Evolutionary conservation across 1,139 yeast species (phyloP), one percentile per base, ranked within the genome.

Genomic region (Nadsonia commutata): DNA sequence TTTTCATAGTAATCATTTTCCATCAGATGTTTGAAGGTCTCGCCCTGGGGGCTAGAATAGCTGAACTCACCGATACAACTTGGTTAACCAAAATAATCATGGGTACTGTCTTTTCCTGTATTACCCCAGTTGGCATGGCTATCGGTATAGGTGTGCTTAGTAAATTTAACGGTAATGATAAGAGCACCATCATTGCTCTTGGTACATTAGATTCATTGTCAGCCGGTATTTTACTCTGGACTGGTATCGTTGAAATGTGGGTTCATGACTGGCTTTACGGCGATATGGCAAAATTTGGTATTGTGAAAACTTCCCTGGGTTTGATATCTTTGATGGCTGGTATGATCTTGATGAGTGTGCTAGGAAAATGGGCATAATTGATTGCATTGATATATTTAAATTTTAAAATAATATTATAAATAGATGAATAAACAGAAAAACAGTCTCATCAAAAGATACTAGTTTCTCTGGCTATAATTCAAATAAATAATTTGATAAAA

Each of bases 1-100:
- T 86, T 41, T 85, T 83, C 60, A 71, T 80, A 49, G 96, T 85
- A 18, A 62, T 86, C 46, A 77, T 83, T 2, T 86, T 86, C 74
- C 95, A 86, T 62, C 95, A 86, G 65, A 71, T 80, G 65, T 86
- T 86, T 57, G 96, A 86, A 67, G 95, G 96, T 48, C 68, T 84
- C 45, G 95, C 94, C 52, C 68, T 84, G 53, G 95, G 95, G 44
- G 73, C 93, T 5, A 73, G 95, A 62, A 71, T 84, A 46, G 82
- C 94, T 2, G 71, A 73, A 33, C 73, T 81, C 8, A 16, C 39
- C 36, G 38, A 42, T 19, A n/a, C 43, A 16, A 21, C 37, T 6
- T 37, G 43, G 6, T 31, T 33, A 18, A 36, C 42, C 20, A 49
- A 47, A 37, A 20, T 47, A 2, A 17, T 49, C 31, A 48, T 49